Base-by-base conservation (phyloP, 306 rosid genomes). In the Citrullus colocynthis region DNA sequence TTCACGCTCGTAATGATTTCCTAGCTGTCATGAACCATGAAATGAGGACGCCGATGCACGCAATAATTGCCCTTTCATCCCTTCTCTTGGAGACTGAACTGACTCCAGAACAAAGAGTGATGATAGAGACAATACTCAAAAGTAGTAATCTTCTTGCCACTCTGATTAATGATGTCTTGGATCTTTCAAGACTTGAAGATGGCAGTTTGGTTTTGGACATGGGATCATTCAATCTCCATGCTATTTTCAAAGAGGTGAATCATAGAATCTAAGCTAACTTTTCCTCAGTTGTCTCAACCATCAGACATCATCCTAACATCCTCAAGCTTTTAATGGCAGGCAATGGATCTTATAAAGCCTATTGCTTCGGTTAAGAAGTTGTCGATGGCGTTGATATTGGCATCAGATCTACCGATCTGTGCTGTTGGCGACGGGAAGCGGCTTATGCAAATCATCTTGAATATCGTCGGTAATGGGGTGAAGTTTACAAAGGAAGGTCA, bases 11-110 rank as follows among this genome's bases (percentile, higher is more conserved):
- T 76, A 88, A 90, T 64, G 97, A 91, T 83, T 94, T 94, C 86
- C 93, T 91, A 69, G 84, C 96, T 56, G 97, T 93, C 87, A 89
- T 93, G 98, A 93, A 91, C 82, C 91, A 93, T 87, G 98, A 91
- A 89, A 93, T 93, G 98, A 89, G 97, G 86, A 93, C 94, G 3
- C 98, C 98, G 28, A 91, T 93, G 98, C 90, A 91, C 55, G 96
- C 98, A 78, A 85, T 90, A 75, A 87, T 93, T 66, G 93, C 97
- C n/a, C 61, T 92, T 83, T 88, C 97, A 2, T 94, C 98, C 39
- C 93, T 93, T 74, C 96, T 93, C 30, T 84, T 91, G 74, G 98
- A 93, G 86, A 90, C 94, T 1, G 96, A 93, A 41, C 84, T 93
- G 78, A 89, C 86, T 75, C 93, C 93, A 18, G 97, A 93, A 75